A percentile compares a stretch with the other conserved stretches of the same genome.
Evolutionary conservation across 2,329 filamentous ascomycete genomes (phyloP).

Genomic region (Dendryphion nanum): DNA sequence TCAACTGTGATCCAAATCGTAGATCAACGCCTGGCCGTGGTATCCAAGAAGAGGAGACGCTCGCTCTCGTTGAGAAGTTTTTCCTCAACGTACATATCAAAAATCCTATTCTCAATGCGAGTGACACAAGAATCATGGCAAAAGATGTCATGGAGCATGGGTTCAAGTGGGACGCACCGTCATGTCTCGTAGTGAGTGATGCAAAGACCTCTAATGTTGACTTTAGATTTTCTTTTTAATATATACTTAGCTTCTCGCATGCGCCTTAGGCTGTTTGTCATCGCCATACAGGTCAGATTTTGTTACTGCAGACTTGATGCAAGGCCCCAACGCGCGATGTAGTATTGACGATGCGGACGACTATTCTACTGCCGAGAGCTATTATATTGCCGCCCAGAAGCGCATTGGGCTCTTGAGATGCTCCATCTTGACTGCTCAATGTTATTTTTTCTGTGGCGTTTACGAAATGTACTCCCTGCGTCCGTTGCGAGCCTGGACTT

Average conservation of each 20-base stretch:
- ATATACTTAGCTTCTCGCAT: constrained; percentile 6
- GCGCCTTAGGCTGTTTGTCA: constrained; percentile 9
- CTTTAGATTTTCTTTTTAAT: background rate
- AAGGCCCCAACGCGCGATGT: background rate
- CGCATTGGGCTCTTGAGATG: constrained; percentile 25
- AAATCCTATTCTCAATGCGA: background rate
- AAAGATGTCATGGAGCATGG: constrained; percentile 7
- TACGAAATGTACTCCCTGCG: constrained; percentile 35
- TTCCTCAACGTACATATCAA: background rate
- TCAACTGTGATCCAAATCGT: background rate
- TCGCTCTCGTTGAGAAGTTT: constrained; percentile 13
- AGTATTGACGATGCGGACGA: constrained; percentile 8
- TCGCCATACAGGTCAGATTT: constrained; percentile 1
- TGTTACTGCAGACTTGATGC: background rate
- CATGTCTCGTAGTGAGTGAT: constrained; percentile 6
- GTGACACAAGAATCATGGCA: background rate
- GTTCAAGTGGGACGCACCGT: constrained; percentile 7
- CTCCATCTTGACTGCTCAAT: constrained; percentile 28
- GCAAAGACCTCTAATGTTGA: too few species aligned
- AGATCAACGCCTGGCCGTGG: constrained; percentile 4
- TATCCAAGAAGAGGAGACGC: constrained; percentile 28
- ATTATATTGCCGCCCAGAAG: background rate
- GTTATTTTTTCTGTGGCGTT: constrained; percentile 31
- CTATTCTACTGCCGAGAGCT: background rate
- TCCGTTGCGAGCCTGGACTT: constrained; percentile 29